Conservation (phyloP, 2,329 filamentous ascomycete species). For the Neofusicoccum sp. region DNA sequence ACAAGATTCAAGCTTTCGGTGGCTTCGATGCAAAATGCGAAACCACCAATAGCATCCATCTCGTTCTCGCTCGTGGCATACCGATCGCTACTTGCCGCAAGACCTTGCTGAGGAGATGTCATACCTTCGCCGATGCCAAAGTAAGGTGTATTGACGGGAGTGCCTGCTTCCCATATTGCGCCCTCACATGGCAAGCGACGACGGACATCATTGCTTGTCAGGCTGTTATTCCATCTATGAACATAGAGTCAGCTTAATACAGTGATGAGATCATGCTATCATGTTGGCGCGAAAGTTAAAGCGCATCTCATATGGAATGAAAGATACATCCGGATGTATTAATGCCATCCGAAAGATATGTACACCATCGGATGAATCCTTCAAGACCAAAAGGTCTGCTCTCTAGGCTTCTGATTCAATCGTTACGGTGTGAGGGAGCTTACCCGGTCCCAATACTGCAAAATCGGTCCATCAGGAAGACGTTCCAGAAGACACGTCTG, state of each 20-base stretch:
- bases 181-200: slow-evolving; percentile 41
- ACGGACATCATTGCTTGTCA: slow-evolving; percentile 38
- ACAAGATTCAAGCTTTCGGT: slow-evolving; percentile 40
- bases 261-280: too few relatives aligned
- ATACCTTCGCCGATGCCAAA: slow-evolving; percentile 45
- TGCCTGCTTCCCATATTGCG: slow-evolving; percentile 34
- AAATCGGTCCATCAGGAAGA: slow-evolving; percentile 43
- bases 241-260: background rate
- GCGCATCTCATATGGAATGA: background rate
- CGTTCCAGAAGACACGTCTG: slow-evolving; percentile 42
- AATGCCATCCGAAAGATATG: too few relatives aligned
- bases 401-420: too few relatives aligned
- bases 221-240: slow-evolving; percentile 37
- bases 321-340: too few relatives aligned
- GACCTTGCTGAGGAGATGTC: slow-evolving; percentile 25
- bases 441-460: slow-evolving; percentile 36
- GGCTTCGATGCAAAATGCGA: slow-evolving; percentile 36
- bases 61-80: slow-evolving; percentile 29
- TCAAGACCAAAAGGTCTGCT: too few relatives aligned
- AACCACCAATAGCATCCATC: slow-evolving; percentile 34
- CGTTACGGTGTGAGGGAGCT: background rate
- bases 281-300: too few relatives aligned
- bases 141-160: slow-evolving; percentile 37
- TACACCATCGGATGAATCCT: too few relatives aligned
- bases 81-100: slow-evolving; percentile 26